Base-by-base conservation (phyloP, 495 filamentous ascomycete species). In the Aspergillus cavernicola region DNA sequence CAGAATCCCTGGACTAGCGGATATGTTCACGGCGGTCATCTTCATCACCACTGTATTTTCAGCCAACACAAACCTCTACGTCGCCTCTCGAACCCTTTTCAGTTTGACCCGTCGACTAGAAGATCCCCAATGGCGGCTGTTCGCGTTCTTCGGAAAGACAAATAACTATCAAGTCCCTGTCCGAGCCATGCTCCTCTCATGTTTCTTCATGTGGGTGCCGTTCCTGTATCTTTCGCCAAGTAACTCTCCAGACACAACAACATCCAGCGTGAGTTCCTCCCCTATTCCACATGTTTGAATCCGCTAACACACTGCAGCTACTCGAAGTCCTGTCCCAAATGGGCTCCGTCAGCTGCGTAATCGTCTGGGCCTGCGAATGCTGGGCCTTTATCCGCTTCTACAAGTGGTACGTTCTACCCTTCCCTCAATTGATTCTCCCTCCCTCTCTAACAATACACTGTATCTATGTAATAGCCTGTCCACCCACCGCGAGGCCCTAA, bases 301-400 rank as follows among this genome's bases (percentile, higher is more conserved):
- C n/a, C n/a, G n/a, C n/a, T n/a, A 16, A n/a, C 29, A n/a, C 18
- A 10, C 29, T 36, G 13, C 20, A 72, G 67, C 54, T 74, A 4
- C 56, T 68, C 19, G 66, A 76, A 42, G 61, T 70, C 2, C 53
- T 75, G 10, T 61, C 59, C 37, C 58, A 63, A 23, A 70, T 74
- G 49, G 64, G 65, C 3, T 74, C 71, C 37, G 66, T 73, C 4
- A 61, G 65, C 26, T 62, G 63, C 44, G 46, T 79, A 4, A 63
- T 78, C 10, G 72, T 76, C 1, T 79, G 73, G 76, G 62, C 62
- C 4, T 70, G 68, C 18, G 66, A 74, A 46, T 75, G 71, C 44
- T 57, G 70, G 16, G 74, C 75, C 2, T 78, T 75, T 51, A 69
- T 75, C 31, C 68, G 71, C 0, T 78, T 67, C 48, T 67, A 65